A percentile compares a stretch with the other conserved stretches of the same genome.
phyloP scores from a whole-genome alignment of 2,329 filamentous ascomycete genomes.

The Colletotrichum cereale region DNA sequence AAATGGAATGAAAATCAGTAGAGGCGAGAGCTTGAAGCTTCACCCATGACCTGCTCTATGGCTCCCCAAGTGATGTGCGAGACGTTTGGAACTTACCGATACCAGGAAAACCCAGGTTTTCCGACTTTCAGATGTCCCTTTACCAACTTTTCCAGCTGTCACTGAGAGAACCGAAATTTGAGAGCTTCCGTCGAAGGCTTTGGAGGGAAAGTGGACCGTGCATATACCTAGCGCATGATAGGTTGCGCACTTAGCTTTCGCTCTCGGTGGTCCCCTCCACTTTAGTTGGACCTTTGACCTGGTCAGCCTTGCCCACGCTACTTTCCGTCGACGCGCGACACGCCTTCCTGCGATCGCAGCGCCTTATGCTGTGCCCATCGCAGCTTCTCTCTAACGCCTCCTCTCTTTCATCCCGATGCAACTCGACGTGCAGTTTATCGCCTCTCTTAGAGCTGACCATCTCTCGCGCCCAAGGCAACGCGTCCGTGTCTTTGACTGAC shows the following conservation, averaged over 20 bases:
- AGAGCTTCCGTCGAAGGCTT: conserved; percentile 5
- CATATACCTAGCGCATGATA: conserved; percentile 1
- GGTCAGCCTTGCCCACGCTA: conserved; percentile 21
- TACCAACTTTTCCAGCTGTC: conserved; percentile 9
- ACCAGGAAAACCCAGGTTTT: background rate
- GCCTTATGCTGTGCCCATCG: background rate
- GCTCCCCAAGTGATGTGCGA: background rate
- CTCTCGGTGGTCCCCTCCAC: too few relatives aligned
- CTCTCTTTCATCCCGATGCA: too few relatives aligned
- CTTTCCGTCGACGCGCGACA: conserved; percentile 20
- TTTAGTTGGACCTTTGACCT: background rate
- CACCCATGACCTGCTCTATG: background rate
- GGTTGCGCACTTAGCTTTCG: conserved; percentile 20
- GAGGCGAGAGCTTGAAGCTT: too few relatives aligned
- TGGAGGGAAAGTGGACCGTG: conserved; percentile 21
- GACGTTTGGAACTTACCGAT: conserved; percentile 1
- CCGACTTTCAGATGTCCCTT: background rate
- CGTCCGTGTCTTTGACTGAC: background rate
- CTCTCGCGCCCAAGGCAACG: too few relatives aligned
- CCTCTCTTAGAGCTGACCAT: too few relatives aligned
- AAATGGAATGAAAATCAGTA: background rate
- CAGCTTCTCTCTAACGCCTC: background rate
- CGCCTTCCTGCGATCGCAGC: background rate
- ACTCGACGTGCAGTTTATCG: background rate
- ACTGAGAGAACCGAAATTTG: conserved; percentile 27